A percentile compares a stretch with the other conserved stretches of the same genome.
Conservation (phyloP, 2,329 filamentous ascomycete genomes). For the Clonostachys solani region DNA sequence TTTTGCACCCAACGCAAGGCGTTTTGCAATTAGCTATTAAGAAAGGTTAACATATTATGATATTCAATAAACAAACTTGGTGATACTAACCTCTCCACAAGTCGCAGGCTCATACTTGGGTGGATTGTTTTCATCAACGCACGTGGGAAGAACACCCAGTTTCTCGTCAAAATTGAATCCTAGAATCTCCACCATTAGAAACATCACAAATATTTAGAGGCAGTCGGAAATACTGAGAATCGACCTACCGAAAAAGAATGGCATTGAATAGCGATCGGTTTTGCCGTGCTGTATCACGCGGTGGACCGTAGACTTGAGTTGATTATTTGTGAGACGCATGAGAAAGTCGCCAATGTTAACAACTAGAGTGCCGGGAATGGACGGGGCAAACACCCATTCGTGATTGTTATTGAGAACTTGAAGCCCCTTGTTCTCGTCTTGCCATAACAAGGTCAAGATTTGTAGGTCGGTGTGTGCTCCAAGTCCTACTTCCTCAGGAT, state of each 20-base stretch:
- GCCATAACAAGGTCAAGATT: conserved; percentile 21
- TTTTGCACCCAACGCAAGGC: too few relatives aligned
- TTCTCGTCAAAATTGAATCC: conserved; percentile 44
- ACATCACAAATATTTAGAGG: too few relatives aligned
- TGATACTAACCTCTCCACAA: conserved; percentile 30
- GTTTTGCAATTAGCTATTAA: too few relatives aligned
- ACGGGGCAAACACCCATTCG: conserved; percentile 14
- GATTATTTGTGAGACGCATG: conserved; percentile 15
- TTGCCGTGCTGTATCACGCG: conserved; percentile 27
- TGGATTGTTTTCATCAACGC: conserved; percentile 37
- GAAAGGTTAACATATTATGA: too few relatives aligned
- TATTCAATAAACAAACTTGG: background rate
- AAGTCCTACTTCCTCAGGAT: background rate
- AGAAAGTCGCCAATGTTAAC: conserved; percentile 18
- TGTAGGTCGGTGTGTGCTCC: conserved; percentile 14
- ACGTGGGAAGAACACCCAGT: conserved; percentile 43
- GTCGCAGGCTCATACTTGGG: conserved; percentile 46
- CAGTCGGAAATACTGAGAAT: too few relatives aligned
- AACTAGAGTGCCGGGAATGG: conserved; percentile 13
- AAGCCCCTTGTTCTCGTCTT: conserved; percentile 26
- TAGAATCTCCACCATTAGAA: too few relatives aligned
- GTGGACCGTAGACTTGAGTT: conserved; percentile 12
- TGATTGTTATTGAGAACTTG: conserved; percentile 12
- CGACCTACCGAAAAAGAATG: conserved; percentile 44
- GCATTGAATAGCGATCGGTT: conserved; percentile 44